phyloP scores from a whole-genome alignment of 495 filamentous ascomycete genomes.

The Durotheca rogersii region DNA sequence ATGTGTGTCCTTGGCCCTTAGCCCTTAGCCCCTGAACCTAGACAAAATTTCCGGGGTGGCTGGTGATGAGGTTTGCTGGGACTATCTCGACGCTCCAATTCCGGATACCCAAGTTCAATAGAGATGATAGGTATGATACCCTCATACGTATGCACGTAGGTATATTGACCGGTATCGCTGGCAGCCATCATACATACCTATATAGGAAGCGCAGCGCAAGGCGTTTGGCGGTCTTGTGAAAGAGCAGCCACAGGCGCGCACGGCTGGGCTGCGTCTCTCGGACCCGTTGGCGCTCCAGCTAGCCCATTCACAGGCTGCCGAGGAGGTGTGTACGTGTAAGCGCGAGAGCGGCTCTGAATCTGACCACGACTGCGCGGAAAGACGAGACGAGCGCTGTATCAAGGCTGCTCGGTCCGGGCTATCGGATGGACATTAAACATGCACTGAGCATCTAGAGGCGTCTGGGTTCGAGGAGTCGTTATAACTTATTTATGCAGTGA shows the following conservation, averaged over 20 bases:
- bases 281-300: conserved; percentile 18
- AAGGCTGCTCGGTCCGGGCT: conserved; percentile 11
- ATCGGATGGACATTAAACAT: not conserved
- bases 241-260: not conserved
- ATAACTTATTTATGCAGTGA: conserved; percentile 9
- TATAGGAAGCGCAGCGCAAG: too few relatives aligned
- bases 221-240: not conserved
- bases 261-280: conserved; percentile 1
- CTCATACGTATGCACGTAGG: too few relatives aligned
- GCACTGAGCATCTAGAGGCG: not conserved
- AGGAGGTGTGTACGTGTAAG: too few relatives aligned
- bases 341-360: conserved; percentile 27
- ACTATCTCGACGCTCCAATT: too few relatives aligned
- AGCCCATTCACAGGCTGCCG: conserved; percentile 12
- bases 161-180: too few relatives aligned
- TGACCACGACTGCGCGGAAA: conserved; percentile 11
- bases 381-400: conserved; percentile 25
- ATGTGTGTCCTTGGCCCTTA: too few relatives aligned
- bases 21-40: too few relatives aligned
- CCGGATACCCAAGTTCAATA: too few relatives aligned
- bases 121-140: too few relatives aligned
- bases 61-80: too few relatives aligned
- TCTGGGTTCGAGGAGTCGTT: conserved; percentile 6
- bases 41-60: too few relatives aligned
- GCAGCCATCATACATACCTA: too few relatives aligned